Evolutionary conservation across 495 filamentous ascomycete species (phyloP), one percentile per base, ranked within the genome.

Genomic region (Trichoderma gamsii): DNA sequence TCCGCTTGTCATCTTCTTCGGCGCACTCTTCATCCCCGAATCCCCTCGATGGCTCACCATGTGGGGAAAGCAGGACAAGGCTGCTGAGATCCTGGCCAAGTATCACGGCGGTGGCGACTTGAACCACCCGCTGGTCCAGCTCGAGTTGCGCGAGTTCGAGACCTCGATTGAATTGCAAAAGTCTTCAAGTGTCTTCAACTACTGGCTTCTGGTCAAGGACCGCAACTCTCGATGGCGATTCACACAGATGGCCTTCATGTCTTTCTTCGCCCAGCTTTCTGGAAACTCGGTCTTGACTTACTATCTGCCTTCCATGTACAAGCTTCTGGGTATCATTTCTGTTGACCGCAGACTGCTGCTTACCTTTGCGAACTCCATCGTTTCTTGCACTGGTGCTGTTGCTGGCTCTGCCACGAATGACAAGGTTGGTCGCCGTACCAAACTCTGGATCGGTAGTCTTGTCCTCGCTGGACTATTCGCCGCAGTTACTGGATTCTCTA

Each of bases 191-290:
- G 85, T 88, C 65, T 41, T 77, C 0, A 81, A 76, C 69, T 78
- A 86, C 68, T 89, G 87, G 87, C 82, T 85, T 80, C 76, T 88
- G 7, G 73, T 78, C 64, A 85, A 83, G 69, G 86, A 86, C 68
- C 86, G 87, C 70, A 85, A 67, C 69, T 44, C 73, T 76, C 80
- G 79, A 56, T 70, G 71, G 11, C 82, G 85, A 41, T 76, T 85
- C n/a, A 64, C 84, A 29, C 80, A 86, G 68, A 78, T 77, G 5
- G 78, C 80, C 1, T 79, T 82, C 51, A 74, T 86, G 16, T 81
- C 82, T 3, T 67, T 87, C n/a, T 86, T 87, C 72, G 81, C 82
- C 0, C 84, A 88, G 67, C 83, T 83, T 74, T 84, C 83, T 15
- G 84, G 85, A 27, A 87, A 87, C 70, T 82, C 81, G 27, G 74